Conservation (phyloP, 305 asterid species). For the Solanum aculeatissimum region DNA sequence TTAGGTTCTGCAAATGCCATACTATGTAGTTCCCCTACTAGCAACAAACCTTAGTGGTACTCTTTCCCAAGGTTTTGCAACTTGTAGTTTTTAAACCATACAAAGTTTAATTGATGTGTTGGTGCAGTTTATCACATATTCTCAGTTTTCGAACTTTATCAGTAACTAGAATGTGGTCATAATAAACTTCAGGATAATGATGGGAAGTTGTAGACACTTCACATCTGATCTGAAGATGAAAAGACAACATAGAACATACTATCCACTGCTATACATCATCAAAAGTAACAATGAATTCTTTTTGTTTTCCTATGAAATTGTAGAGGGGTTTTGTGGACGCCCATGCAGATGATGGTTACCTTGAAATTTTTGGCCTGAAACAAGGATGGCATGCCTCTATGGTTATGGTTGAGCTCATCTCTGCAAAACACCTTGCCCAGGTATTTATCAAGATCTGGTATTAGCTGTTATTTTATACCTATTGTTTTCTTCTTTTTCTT, state of each 20-base stretch:
- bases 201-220: not conserved
- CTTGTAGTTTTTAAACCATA: not conserved
- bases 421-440: conserved; percentile 89
- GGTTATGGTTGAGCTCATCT: conserved; percentile 90
- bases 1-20: not conserved
- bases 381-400: conserved; percentile 99
- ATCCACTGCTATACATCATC: not conserved
- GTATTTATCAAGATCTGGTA: conserved; percentile 20
- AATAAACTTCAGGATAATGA: not conserved
- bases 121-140: not conserved
- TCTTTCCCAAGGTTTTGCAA: not conserved
- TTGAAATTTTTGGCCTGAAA: conserved; percentile 83
- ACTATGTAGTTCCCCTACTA: not conserved
- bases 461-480: too few relatives aligned
- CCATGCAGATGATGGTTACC: conserved; percentile 69
- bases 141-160: not conserved
- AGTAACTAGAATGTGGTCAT: not conserved
- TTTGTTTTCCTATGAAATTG: not conserved
- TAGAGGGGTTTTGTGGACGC: conserved; percentile 93
- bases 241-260: not conserved
- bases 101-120: not conserved
- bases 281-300: not conserved
- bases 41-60: not conserved
- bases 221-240: not conserved
- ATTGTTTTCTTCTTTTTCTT: too few relatives aligned